These are phyloP conservation scores for Diddensiella transvaalensis DNA, from an alignment of 805 yeast species.

Conservation along the genomic window DNA sequence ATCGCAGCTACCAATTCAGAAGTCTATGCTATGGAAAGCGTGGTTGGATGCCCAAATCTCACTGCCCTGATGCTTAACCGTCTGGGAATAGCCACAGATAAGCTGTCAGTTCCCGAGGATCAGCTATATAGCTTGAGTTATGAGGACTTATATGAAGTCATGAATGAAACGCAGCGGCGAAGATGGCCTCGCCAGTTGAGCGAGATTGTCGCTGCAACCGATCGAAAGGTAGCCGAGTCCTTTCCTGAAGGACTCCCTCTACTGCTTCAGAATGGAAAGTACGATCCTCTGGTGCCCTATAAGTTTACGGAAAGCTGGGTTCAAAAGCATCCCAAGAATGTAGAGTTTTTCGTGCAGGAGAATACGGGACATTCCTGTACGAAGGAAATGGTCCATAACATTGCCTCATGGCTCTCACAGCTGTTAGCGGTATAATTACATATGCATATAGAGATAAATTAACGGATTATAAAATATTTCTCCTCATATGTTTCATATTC, in stretches of 20 bases:
- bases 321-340: slow-evolving; percentile 20
- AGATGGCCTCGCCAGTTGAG: slow-evolving; percentile 23
- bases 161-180: background rate
- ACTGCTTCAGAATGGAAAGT: slow-evolving; percentile 33
- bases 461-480: too few relatives aligned
- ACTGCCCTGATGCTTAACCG: slow-evolving; percentile 41
- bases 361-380: slow-evolving; percentile 34
- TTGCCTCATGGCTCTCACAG: slow-evolving; percentile 2
- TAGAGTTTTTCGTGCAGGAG: slow-evolving; percentile 26
- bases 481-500: too few relatives aligned
- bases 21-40: slow-evolving; percentile 6
- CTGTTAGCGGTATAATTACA: background rate
- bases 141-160: background rate
- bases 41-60: slow-evolving; percentile 47
- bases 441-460: too few relatives aligned
- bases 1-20: slow-evolving; percentile 31
- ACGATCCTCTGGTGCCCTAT: slow-evolving; percentile 36
- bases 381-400: slow-evolving; percentile 25
- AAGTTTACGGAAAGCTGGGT: slow-evolving; percentile 32
- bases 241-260: slow-evolving; percentile 23
- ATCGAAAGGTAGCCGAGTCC: slow-evolving; percentile 7
- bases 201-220: slow-evolving; percentile 15
- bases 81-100: background rate
- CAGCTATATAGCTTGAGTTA: background rate
- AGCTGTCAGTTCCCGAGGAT: background rate